phyloP scores from a whole-genome alignment of 1,139 yeast species.

The Yarrowia galli region DNA sequence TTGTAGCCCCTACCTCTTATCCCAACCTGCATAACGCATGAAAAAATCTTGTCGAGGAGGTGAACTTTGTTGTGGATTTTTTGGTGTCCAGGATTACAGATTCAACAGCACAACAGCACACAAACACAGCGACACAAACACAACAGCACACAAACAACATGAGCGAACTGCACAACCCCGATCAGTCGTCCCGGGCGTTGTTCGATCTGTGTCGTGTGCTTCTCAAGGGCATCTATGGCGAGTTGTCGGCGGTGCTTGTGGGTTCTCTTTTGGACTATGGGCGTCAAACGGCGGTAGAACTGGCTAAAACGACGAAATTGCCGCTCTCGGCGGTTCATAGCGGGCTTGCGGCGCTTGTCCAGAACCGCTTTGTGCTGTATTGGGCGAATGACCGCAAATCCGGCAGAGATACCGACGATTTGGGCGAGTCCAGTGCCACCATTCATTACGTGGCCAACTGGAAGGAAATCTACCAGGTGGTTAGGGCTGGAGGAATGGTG shows the following conservation, averaged over 20 bases:
- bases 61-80: background rate
- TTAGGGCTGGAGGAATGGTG: slow-evolving; percentile 82
- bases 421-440: slow-evolving; percentile 50
- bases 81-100: too few species aligned
- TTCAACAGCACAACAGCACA: too few species aligned
- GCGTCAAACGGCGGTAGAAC: slow-evolving; percentile 48
- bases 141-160: background rate
- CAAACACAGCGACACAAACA: background rate
- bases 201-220: slow-evolving; percentile 50
- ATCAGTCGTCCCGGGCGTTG: slow-evolving; percentile 49
- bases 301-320: slow-evolving; percentile 47
- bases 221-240: slow-evolving; percentile 52
- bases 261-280: slow-evolving; percentile 51
- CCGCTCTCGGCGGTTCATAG: slow-evolving; percentile 50
- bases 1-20: too few species aligned
- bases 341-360: slow-evolving; percentile 53
- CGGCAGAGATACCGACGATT: slow-evolving; percentile 50
- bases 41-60: slow-evolving; percentile 1
- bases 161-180: slow-evolving; percentile 30
- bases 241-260: slow-evolving; percentile 51
- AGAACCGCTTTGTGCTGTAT: slow-evolving; percentile 53
- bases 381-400: slow-evolving; percentile 46
- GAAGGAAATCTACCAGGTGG: slow-evolving; percentile 65
- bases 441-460: slow-evolving; percentile 69
- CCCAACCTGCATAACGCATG: background rate